Evolutionary conservation across 2,329 filamentous ascomycete species (phyloP), one percentile per base, ranked within the genome.

Genomic region (Cladosporium oxysporum): DNA sequence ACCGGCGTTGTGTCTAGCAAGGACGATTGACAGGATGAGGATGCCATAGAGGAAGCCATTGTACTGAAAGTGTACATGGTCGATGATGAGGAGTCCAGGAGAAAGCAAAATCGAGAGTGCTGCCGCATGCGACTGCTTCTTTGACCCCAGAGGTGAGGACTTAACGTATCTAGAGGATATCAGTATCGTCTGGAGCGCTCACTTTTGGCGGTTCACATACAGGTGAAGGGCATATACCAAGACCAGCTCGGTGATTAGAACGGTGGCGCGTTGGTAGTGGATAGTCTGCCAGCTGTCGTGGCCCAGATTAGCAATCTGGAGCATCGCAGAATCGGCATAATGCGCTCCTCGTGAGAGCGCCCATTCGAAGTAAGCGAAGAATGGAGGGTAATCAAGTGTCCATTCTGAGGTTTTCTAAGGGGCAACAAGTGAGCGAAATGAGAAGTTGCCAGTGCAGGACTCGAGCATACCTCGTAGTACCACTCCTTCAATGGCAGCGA

Each of bases 31-130:
- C 63, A 94, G 83, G 44, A 98, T 86, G 60, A 99, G 83, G 52
- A 98, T 82, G 44, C 95, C 95, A 77, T 98, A 99, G 80, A 99
- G 88, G 80, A 93, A 93, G 49, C 95, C 94, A 81, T 99, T 99
- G 82, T 99, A 99, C 82, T 99, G 95, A 78, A 99, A 99, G 78
- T 97, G 93, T 70, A 97, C 94, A 77, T 99, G 95, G 76, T 99
- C 95, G 77, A 99, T 98, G 76, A 99, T 96, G 67, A 99, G 84
- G 41, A 99, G 86, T 1, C 94, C 95, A 0, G 95, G 95, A 0
- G 93, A 98, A 14, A 98, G 86, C 3, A 98, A 82, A 66, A 99
- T 89, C 0, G 94, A 97, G 65, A 98, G 84, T 28, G 93, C 93
- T 57, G 91, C 91, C 28, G 91, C 92, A 75, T 97, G 93, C 12